These are phyloP conservation scores for Glaciozyma antarctica DNA, from an alignment of 768 basidiomycete species.

Conservation along the genomic window DNA sequence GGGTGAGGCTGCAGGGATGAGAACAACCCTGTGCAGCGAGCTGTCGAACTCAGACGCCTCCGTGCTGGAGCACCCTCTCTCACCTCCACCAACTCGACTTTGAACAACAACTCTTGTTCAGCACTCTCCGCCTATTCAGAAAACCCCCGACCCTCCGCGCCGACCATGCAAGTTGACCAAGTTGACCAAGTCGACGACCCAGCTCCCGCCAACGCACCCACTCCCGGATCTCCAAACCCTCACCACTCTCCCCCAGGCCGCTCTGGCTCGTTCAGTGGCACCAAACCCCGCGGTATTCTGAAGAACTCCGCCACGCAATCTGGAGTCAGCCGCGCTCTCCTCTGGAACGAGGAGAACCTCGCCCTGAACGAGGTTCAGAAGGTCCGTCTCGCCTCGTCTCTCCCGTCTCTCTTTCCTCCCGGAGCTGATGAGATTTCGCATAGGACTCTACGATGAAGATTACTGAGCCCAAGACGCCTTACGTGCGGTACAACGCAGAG, in stretches of 20 bases:
- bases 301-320: constrained; percentile 15
- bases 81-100: no score
- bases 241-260: neutral
- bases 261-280: neutral
- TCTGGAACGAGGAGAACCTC: constrained; percentile 34
- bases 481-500: constrained; percentile 36
- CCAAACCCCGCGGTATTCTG: constrained; percentile 30
- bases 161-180: no score
- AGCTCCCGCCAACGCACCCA: no score
- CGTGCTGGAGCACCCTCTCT: no score
- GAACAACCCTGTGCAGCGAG: no score
- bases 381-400: constrained; percentile 3
- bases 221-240: no score
- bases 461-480: constrained; percentile 35
- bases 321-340: neutral
- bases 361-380: constrained; percentile 32
- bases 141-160: no score
- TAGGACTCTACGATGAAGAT: constrained; percentile 34
- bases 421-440: neutral
- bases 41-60: no score
- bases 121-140: no score
- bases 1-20: no score
- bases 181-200: no score
- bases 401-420: neutral
- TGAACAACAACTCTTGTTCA: no score